Evolutionary conservation across 176 grass and related monocot species (phyloP).

Genomic region (Secale cereale): DNA sequence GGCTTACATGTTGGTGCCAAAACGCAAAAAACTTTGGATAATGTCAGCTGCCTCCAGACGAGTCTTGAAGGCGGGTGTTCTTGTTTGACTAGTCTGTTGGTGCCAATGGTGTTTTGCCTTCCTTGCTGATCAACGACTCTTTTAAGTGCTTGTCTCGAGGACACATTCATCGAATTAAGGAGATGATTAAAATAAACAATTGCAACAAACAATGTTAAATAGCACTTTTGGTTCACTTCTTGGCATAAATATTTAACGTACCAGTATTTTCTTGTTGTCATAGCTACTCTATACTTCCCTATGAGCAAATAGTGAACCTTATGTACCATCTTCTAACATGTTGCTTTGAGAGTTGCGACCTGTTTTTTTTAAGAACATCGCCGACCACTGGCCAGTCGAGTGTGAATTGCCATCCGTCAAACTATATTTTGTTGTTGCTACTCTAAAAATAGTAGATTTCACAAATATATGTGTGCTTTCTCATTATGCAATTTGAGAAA

Average conservation of each 20-base stretch:
- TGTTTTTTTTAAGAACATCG: neutral
- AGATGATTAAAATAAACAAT: neutral
- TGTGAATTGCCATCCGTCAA: neutral
- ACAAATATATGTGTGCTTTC: neutral
- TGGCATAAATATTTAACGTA: neutral
- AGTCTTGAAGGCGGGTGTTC: neutral
- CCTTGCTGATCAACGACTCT: neutral
- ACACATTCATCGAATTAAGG: neutral
- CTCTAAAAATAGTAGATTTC: neutral
- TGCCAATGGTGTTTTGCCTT: neutral
- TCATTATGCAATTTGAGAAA: constrained; percentile 3
- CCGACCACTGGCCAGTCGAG: neutral
- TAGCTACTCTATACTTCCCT: neutral
- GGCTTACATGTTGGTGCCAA: neutral
- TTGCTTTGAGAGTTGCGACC: neutral
- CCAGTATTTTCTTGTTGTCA: neutral
- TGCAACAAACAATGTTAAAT: neutral
- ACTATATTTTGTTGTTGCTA: neutral
- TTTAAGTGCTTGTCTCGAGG: neutral
- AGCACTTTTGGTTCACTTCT: neutral
- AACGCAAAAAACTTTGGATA: neutral
- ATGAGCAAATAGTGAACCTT: neutral
- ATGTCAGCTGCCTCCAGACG: neutral
- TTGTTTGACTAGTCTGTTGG: neutral
- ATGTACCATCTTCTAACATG: neutral